Conservation (phyloP, 2,329 filamentous ascomycete genomes). For the Scedosporium aurantiacum region DNA sequence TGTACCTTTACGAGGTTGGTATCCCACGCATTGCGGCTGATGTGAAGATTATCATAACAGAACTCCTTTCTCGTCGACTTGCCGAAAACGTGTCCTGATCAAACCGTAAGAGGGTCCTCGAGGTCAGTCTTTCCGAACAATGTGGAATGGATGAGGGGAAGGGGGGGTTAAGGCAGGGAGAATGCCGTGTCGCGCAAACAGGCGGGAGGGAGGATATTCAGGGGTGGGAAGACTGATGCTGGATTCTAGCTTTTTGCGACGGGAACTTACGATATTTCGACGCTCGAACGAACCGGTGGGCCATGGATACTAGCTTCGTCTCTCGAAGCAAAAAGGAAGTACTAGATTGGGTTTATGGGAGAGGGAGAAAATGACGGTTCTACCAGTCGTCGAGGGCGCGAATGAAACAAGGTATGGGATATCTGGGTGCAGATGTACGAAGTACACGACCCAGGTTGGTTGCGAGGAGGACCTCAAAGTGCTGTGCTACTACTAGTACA, state of each 20-base stretch:
- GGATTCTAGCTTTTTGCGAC: not conserved
- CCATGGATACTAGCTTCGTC: constrained; percentile 26
- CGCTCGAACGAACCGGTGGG: constrained; percentile 55
- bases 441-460: no score
- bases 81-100: constrained; percentile 90
- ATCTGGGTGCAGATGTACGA: no score
- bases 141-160: constrained; percentile 12
- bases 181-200: not conserved
- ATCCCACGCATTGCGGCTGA: constrained; percentile 98
- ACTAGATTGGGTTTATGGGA: not conserved
- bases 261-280: constrained; percentile 54
- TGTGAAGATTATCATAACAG: constrained; percentile 96
- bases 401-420: not conserved
- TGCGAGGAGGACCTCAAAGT: no score
- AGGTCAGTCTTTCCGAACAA: constrained; percentile 14
- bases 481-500: no score
- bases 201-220: not conserved
- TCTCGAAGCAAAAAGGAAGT: constrained; percentile 2
- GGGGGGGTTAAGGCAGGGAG: constrained; percentile 9
- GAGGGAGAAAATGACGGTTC: not conserved
- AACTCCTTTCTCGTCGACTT: constrained; percentile 91
- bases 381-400: not conserved
- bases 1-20: constrained; percentile 93
- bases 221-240: not conserved
- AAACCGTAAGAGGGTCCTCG: constrained; percentile 13